Percentiles rank a stretch among this genome's conserved stretches.
phyloP scores from a whole-genome alignment of 2,329 filamentous ascomycete genomes.

The Exophiala sideris region DNA sequence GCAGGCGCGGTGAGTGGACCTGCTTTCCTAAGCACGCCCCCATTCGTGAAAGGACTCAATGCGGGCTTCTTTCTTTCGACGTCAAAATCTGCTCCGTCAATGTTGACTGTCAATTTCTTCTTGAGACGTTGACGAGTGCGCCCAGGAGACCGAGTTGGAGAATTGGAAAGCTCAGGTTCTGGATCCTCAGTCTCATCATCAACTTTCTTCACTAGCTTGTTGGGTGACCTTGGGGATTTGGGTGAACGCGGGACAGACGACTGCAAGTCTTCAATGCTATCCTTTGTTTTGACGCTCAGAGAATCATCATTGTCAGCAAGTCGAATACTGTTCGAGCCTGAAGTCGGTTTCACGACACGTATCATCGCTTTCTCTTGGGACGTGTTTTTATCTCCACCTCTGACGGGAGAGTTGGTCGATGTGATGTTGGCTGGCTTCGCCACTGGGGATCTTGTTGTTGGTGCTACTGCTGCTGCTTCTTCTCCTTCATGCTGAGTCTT shows the following conservation, averaged over 20 bases:
- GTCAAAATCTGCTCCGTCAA: conserved; percentile 18
- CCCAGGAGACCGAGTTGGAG: conserved; percentile 12
- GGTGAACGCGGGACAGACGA: conserved; percentile 22
- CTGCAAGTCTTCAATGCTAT: conserved; percentile 23
- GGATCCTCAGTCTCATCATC: neutral
- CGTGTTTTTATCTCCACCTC: neutral
- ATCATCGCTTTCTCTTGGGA: neutral
- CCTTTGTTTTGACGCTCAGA: conserved; percentile 22
- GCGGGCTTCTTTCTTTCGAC: conserved; percentile 15
- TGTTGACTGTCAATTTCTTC: conserved; percentile 23
- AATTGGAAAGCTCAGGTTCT: conserved; percentile 9
- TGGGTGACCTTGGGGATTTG: conserved; percentile 4
- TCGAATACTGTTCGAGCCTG: neutral
- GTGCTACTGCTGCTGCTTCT: no score
- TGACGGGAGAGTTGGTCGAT: neutral
- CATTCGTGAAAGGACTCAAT: conserved; percentile 26
- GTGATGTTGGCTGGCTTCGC: neutral
- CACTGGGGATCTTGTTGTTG: no score
- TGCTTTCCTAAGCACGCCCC: conserved; percentile 25
- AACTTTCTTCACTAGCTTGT: neutral
- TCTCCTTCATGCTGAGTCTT: no score
- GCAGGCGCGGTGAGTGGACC: conserved; percentile 15
- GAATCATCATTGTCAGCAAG: conserved; percentile 16
- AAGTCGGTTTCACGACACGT: neutral
- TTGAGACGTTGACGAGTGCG: conserved; percentile 14